Conservation (phyloP, 169 alveolate species). For the Cryptosporidium ubiquitum region DNA sequence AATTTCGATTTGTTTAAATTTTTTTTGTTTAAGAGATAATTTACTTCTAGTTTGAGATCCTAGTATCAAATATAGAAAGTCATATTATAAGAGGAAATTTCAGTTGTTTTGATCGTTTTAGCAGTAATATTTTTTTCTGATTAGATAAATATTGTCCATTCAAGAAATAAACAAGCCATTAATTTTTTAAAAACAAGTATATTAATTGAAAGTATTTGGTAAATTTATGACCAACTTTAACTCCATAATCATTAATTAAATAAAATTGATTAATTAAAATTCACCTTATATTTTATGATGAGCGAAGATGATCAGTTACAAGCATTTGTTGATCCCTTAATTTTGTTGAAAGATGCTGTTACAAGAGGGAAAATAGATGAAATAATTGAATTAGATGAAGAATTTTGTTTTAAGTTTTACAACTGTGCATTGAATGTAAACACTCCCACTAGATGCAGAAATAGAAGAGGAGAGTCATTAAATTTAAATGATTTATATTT, state of each 20-base stretch:
- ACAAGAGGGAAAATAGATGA: slow-evolving; percentile 47
- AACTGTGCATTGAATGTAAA: slow-evolving; percentile 29
- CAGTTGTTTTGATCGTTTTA: too few species aligned
- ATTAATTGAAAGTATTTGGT: background rate
- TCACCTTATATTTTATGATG: background rate
- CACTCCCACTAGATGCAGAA: slow-evolving; percentile 68
- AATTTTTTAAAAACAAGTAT: background rate
- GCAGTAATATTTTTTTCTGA: too few species aligned
- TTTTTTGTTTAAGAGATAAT: too few species aligned
- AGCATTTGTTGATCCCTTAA: slow-evolving; percentile 51
- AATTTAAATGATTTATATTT: slow-evolving; percentile 49
- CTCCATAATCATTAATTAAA: background rate
- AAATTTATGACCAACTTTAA: background rate
- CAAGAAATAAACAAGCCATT: too few species aligned
- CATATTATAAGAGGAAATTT: too few species aligned
- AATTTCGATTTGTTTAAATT: background rate
- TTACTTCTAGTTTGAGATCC: background rate
- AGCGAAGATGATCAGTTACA: slow-evolving; percentile 17
- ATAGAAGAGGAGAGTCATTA: slow-evolving; percentile 62
- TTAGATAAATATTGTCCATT: too few species aligned
- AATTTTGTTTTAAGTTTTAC: slow-evolving; percentile 29
- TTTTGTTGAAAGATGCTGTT: slow-evolving; percentile 33
- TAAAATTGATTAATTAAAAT: background rate
- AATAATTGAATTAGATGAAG: background rate
- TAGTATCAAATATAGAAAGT: background rate